These are phyloP conservation scores for Cytospora piceicola DNA, from an alignment of 2,329 filamentous ascomycete species.

Conservation along the genomic window DNA sequence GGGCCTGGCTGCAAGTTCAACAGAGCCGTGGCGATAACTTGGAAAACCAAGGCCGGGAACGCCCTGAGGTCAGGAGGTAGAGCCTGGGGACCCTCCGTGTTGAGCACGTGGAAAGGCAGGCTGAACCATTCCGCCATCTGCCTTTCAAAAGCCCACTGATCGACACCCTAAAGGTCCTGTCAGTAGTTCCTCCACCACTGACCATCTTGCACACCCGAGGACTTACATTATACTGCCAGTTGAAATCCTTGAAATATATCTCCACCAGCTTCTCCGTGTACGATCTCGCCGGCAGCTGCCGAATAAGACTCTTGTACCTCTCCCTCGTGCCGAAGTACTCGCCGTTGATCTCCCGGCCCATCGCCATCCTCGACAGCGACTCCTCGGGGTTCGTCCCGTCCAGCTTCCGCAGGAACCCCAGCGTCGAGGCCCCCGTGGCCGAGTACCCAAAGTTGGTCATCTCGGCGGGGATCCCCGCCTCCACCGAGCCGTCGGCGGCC, in stretches of 20 bases:
- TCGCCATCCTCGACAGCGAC: conserved; percentile 38
- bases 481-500: conserved; percentile 28
- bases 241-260: conserved; percentile 61
- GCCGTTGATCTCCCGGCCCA: conserved; percentile 39
- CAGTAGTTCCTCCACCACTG: background rate
- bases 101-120: conserved; percentile 56
- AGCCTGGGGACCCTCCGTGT: conserved; percentile 53
- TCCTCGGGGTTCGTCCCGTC: conserved; percentile 45
- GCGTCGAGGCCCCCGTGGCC: conserved; percentile 52
- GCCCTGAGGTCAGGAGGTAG: conserved; percentile 56
- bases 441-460: conserved; percentile 59
- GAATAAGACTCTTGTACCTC: conserved; percentile 61
- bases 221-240: conserved; percentile 55
- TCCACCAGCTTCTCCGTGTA: conserved; percentile 59
- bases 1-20: conserved; percentile 54
- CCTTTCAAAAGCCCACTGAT: conserved; percentile 54
- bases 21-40: conserved; percentile 59
- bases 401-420: conserved; percentile 60
- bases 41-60: conserved; percentile 64
- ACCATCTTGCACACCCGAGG: too few species aligned
- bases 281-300: conserved; percentile 58
- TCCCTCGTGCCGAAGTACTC: conserved; percentile 52
- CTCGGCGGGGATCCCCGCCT: conserved; percentile 47
- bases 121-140: conserved; percentile 60
- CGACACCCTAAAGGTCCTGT: conserved; percentile 46